Evolutionary conservation across 257 asterid species (phyloP), one percentile per base, ranked within the genome.

Genomic region (Salvia miltiorrhiza): DNA sequence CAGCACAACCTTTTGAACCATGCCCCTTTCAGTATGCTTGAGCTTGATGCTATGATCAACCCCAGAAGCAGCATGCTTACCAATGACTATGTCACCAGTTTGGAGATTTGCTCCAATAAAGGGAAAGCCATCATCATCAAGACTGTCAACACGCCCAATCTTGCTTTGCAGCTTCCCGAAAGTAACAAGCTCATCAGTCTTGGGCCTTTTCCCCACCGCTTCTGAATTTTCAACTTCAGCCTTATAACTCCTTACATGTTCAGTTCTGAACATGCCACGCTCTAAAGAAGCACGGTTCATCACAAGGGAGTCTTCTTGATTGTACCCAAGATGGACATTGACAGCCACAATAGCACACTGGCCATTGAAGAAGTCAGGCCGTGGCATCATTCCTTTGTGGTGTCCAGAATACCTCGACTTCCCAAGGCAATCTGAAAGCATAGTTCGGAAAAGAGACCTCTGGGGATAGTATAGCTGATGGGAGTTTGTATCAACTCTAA

Each of bases 41-140:
- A 91, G 76, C 76, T 94, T 94, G 69, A 94, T 78, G 69, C 97
- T 94, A 35, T 94, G 93, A 70, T 94, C 99, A 11, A 85, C 73
- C 35, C 96, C 95, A 2, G 96, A 78, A 49, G 88, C 91, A 16
- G 97, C 77, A 69, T 76, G 86, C 73, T 91, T 94, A 8, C 99
- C 97, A 1, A 94, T 94, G 57, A 91, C 85, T 28, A 91, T 87
- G 76, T 94, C 97, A 32, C 97, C 97, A 0, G 88, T 86, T 78
- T 91, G 95, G 53, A 94, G 86, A 77, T 86, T 89, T 12, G 99
- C 99, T 17, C 97, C 97, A 53, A 94, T 56, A 19, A 60, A 91
- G 2, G 99, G 99, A 70, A 94, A 84, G 3, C 99, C 99, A 77
- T 94, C 99, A 71, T 94, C 99, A 7, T 94, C 99, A 3, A 94